Evolutionary conservation across 768 basidiomycete species (phyloP), one percentile per base, ranked within the genome.

Genomic region (Lyophyllum decastes): DNA sequence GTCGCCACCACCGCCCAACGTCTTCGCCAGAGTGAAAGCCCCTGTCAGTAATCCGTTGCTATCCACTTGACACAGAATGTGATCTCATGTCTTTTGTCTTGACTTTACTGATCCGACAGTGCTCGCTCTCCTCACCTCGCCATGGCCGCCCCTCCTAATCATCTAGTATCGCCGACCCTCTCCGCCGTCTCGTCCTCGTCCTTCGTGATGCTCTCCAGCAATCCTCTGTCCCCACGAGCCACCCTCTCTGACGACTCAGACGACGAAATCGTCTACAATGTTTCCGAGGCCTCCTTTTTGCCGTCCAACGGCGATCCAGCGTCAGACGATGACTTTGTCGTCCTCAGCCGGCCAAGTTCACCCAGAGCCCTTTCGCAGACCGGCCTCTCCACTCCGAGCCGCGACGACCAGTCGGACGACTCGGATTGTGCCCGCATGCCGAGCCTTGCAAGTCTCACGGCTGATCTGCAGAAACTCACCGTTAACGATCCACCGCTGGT

Each of bases 261-360:
- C 62, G 84, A 87, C 60, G 82, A 85, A 65, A 82, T 87, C 44
- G 80, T 86, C 19, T 84, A 79, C 76, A 71, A 65, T 40, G 63
- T 78, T 45, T 74, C 81, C 40, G 76, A 76, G 27, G 65, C 54
- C 26, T 70, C 67, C 33, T 59, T 62, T 38, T 66, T 70, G 22
- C 67, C 70, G 12, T 68, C 68, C 26, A 52, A 60, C 33, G 56
- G 63, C 64, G 51, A 73, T 68, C 53, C 59, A 65, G 24, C 67
- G 58, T 78, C 77, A 11, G 82, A 82, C 61, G 77, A 81, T 47
- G 84, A 85, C 54, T 83, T 80, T 64, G 78, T 84, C 49, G 66
- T 84, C 52, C 71, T 85, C 24, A 61, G 59, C 52, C 44, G 59
- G 22, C 63, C 63, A n/a, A 58, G 44, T 22, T 59, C 62, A 4